A percentile compares a stretch with the other conserved stretches of the same genome.
These are phyloP conservation scores for Arthrobotrys conoides DNA, from an alignment of 2,329 filamentous ascomycete genomes.

Conservation along the genomic window DNA sequence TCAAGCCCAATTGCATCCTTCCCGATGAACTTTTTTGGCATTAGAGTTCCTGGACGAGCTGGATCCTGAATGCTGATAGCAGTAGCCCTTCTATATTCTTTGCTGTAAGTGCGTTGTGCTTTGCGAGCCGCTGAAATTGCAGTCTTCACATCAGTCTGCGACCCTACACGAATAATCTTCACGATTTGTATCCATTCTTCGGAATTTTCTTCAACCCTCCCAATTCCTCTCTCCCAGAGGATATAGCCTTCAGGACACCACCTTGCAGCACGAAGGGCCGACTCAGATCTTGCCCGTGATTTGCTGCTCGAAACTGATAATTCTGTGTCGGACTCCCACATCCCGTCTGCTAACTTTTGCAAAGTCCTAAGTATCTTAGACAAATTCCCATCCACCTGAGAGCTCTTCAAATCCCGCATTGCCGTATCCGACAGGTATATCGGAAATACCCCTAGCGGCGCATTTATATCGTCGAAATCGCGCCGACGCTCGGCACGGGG, in stretches of 20 bases:
- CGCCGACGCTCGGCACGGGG: neutral
- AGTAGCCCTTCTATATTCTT: conserved; percentile 14
- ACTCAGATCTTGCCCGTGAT: neutral
- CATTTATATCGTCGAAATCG: conserved; percentile 12
- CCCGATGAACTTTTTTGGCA: conserved; percentile 12
- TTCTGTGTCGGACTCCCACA: conserved; percentile 24
- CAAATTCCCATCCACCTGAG: conserved; percentile 24
- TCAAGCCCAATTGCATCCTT: conserved; percentile 9
- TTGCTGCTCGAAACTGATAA: neutral
- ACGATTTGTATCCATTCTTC: conserved; percentile 37
- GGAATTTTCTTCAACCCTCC: conserved; percentile 8
- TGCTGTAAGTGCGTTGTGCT: conserved; percentile 15
- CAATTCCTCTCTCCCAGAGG: conserved; percentile 32
- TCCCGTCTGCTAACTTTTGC: conserved; percentile 26
- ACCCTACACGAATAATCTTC: conserved; percentile 23
- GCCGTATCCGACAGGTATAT: conserved; percentile 28
- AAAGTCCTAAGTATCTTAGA: conserved; percentile 3
- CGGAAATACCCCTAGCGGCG: conserved; percentile 30
- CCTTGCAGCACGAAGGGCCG: conserved; percentile 1
- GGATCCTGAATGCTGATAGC: conserved; percentile 1
- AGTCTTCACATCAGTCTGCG: conserved; percentile 6
- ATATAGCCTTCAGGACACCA: conserved; percentile 22
- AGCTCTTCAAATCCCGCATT: conserved; percentile 33
- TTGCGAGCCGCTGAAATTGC: neutral
- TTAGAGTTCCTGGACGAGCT: neutral